Percentiles rank a stretch among this genome's conserved stretches.
Conservation (phyloP, 768 basidiomycete species). For the Leccinum subtestaceum region DNA sequence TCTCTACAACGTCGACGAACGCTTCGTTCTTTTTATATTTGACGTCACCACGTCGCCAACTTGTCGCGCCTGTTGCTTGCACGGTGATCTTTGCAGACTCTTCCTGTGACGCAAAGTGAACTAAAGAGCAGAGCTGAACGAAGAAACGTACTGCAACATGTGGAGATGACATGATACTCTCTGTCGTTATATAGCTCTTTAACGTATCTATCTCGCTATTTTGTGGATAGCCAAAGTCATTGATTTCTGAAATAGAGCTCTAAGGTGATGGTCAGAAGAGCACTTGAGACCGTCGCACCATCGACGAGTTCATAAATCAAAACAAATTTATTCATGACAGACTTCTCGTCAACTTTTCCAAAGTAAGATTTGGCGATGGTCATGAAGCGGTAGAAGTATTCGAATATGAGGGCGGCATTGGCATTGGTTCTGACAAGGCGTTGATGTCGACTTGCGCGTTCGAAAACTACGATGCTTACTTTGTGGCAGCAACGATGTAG, state of each 20-base stretch:
- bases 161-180: slow-evolving; percentile 87
- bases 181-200: slow-evolving; percentile 97
- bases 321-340: slow-evolving; percentile 98
- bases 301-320: slow-evolving; percentile 98
- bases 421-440: slow-evolving; percentile 75
- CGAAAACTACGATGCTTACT: slow-evolving; percentile 49
- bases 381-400: slow-evolving; percentile 96
- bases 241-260: slow-evolving; percentile 66
- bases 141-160: slow-evolving; percentile 65
- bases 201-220: slow-evolving; percentile 98
- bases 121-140: not conserved
- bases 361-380: slow-evolving; percentile 94
- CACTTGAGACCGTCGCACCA: slow-evolving; percentile 47
- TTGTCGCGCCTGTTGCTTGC: slow-evolving; percentile 95
- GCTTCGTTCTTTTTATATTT: slow-evolving; percentile 99
- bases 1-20: slow-evolving; percentile 99
- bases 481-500: slow-evolving; percentile 93
- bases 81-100: slow-evolving; percentile 96
- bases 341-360: slow-evolving; percentile 96
- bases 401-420: slow-evolving; percentile 96
- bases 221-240: slow-evolving; percentile 98
- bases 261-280: slow-evolving; percentile 5
- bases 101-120: slow-evolving; percentile 52
- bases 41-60: slow-evolving; percentile 93
- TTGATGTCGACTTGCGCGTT: not conserved